Evolutionary conservation across 2,329 filamentous ascomycete species (phyloP).

Genomic region (Drechslera avenae): DNA sequence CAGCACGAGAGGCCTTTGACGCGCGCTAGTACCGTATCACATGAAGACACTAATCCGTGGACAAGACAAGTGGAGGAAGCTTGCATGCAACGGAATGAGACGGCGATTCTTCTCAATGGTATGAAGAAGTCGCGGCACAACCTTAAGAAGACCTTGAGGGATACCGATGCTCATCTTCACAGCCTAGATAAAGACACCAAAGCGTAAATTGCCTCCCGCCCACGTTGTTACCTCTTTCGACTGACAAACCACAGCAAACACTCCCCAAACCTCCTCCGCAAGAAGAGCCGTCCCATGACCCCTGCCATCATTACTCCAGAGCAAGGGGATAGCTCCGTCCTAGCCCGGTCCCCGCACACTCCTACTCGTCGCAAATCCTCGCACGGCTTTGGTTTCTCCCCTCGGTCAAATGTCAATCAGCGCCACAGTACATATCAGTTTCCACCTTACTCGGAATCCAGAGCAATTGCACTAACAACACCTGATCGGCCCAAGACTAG

Average conservation of each 20-base stretch:
- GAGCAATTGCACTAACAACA: constrained; percentile 4
- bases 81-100: constrained; percentile 42
- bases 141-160: constrained; percentile 40
- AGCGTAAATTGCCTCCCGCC: constrained; percentile 15
- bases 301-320: background rate
- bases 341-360: constrained; percentile 3
- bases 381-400: background rate
- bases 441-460: background rate
- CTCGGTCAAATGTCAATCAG: constrained; percentile 1
- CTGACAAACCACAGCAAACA: constrained; percentile 14
- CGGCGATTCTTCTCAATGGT: constrained; percentile 40
- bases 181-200: constrained; percentile 34
- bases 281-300: constrained; percentile 17
- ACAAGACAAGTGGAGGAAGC: constrained; percentile 42
- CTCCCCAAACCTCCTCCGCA: constrained; percentile 13
- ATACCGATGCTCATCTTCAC: constrained; percentile 41
- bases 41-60: constrained; percentile 35
- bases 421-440: constrained; percentile 2
- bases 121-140: constrained; percentile 37
- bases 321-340: background rate
- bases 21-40: constrained; percentile 22
- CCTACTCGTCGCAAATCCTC: constrained; percentile 11
- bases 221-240: background rate
- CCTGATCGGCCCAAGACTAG: constrained; percentile 24
- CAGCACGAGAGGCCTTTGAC: constrained; percentile 27